Conservation (phyloP, 306 rosid species). For the Casuarina cunninghamiana region DNA sequence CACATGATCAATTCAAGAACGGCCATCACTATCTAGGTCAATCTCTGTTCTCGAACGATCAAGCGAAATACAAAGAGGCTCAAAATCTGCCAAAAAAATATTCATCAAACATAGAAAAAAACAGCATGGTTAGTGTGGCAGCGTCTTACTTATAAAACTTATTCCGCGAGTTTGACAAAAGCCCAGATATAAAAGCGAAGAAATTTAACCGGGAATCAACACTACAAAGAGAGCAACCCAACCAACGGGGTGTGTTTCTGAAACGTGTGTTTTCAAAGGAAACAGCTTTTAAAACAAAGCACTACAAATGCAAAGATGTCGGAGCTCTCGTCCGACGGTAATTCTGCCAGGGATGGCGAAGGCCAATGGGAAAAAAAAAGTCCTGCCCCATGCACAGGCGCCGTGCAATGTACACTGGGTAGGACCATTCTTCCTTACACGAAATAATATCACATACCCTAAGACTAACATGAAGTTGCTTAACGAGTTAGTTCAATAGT, state of each 20-base stretch:
- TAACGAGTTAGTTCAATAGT: too few relatives aligned
- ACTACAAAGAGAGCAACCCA: not conserved
- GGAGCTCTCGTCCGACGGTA: too few relatives aligned
- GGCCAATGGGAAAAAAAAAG: too few relatives aligned
- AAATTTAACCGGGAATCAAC: not conserved
- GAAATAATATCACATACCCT: slow-evolving; percentile 47
- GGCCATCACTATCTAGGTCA: too few relatives aligned
- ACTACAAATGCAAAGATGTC: too few relatives aligned
- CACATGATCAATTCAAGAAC: too few relatives aligned
- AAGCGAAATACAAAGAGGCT: not conserved
- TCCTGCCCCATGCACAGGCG: too few relatives aligned
- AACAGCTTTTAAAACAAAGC: too few relatives aligned
- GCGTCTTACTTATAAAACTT: not conserved
- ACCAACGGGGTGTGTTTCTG: not conserved
- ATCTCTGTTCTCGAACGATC: not conserved
- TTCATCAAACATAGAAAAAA: not conserved
- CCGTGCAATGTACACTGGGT: too few relatives aligned
- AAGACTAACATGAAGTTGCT: slow-evolving; percentile 55
- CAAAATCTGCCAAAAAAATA: not conserved
- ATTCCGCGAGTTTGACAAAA: not conserved
- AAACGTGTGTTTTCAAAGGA: too few relatives aligned
- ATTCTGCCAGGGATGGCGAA: too few relatives aligned
- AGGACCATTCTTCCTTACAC: too few relatives aligned
- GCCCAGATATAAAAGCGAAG: not conserved
- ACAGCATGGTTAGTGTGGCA: not conserved